Evolutionary conservation across 2,329 filamentous ascomycete species (phyloP), one percentile per base, ranked within the genome.

Genomic region (Neonectria magnoliae): DNA sequence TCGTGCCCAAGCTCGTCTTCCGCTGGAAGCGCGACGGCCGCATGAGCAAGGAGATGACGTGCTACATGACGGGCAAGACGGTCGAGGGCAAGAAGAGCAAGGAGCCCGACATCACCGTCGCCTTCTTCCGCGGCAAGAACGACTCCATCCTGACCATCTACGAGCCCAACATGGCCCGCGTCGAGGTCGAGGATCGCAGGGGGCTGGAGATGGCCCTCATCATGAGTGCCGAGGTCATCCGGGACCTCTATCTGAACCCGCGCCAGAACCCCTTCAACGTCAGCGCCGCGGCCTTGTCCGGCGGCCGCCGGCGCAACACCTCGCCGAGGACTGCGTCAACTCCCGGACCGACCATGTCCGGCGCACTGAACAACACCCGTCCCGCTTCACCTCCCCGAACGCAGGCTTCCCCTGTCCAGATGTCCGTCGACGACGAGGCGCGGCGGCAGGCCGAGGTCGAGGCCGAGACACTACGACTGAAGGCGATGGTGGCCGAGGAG

Each of bases 61-160:
- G 94, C 79, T 94, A 91, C 78, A 85, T 97, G 81, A 92, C 91
- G 0, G 94, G 95, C 16, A 92, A 90, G 76, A 91, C 88, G 13
- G 87, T 91, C 0, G 88, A 87, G 22, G 88, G 88, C n/a, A 93
- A 90, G 79, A 93, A 93, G 83, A 92, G 85, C 81, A 95, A 93
- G 76, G 96, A 99, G 77, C 95, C 96, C 0, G 96, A 98, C 79
- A 98, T 98, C 71, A 94, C 94, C 0, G 86, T 98, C n/a, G 94
- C 93, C 2, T 87, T 98, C 72, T 97, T 94, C 83, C 90, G 91
- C 69, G 84, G 90, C 27, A 90, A 88, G 70, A 80, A 83, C 52
- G 92, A 94, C 71, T 82, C 81, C 38, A 76, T 78, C 31, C 80
- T 98, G 63, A 97, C 94, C 2, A 86, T 99, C 45, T 98, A 98